Conservation (phyloP, 2,329 filamentous ascomycete genomes). For the Macrophomina tecta region DNA sequence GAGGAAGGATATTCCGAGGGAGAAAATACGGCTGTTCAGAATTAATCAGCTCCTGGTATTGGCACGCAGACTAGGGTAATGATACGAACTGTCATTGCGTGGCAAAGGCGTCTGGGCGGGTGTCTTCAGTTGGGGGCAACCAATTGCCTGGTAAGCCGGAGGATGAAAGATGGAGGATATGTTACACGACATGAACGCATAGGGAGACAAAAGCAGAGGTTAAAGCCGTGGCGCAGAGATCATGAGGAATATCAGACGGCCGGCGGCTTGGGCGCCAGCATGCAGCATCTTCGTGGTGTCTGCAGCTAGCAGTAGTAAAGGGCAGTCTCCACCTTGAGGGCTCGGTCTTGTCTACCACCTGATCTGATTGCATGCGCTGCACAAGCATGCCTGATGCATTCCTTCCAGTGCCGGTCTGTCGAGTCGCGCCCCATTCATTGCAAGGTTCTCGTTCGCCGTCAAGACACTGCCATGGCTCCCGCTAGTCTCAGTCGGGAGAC, state of each 20-base stretch:
- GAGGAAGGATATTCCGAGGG: background rate
- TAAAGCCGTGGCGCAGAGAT: slow-evolving; percentile 10
- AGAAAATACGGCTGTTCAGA: background rate
- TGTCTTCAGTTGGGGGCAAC: background rate
- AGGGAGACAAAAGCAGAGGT: slow-evolving; percentile 15
- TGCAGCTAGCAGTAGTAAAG: background rate
- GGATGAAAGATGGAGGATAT: background rate
- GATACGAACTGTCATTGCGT: slow-evolving; percentile 4
- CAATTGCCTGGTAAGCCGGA: slow-evolving; percentile 4
- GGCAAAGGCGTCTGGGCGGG: background rate
- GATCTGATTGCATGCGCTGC: slow-evolving; percentile 11
- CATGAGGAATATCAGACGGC: background rate
- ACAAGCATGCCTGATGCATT: slow-evolving; percentile 11
- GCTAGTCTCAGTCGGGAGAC: slow-evolving; percentile 5
- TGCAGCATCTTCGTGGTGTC: background rate
- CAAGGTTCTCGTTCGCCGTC: slow-evolving; percentile 11
- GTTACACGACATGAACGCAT: slow-evolving; percentile 21
- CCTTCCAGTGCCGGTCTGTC: slow-evolving; percentile 7
- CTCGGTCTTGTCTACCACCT: slow-evolving; percentile 4
- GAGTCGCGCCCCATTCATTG: slow-evolving; percentile 15
- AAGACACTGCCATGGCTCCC: slow-evolving; percentile 2
- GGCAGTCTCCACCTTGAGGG: background rate
- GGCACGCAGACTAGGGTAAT: background rate
- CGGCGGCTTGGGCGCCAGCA: background rate
- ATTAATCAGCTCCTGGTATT: background rate